These are phyloP conservation scores for Prosopis cineraria DNA, from an alignment of 306 rosid species.

Conservation along the genomic window DNA sequence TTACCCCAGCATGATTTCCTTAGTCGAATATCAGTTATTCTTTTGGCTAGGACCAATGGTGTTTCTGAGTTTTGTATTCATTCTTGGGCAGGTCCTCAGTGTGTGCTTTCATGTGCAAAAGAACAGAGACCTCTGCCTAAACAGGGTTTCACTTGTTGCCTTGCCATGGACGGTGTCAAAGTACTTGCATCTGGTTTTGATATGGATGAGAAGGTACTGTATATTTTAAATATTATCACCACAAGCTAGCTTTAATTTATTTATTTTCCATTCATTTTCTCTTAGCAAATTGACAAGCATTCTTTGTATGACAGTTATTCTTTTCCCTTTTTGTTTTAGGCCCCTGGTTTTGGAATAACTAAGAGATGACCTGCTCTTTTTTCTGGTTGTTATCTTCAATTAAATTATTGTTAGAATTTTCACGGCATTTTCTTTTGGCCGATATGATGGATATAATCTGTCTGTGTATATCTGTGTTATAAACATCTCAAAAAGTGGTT, in stretches of 20 bases:
- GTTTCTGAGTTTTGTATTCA: slow-evolving; percentile 29
- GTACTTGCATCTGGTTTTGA: slow-evolving; percentile 92
- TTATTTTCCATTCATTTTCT: not conserved
- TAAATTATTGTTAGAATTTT: not conserved
- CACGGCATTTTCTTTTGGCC: not conserved
- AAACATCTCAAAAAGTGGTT: not conserved
- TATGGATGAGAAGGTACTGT: slow-evolving; percentile 69
- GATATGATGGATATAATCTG: not conserved
- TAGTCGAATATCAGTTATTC: slow-evolving; percentile 1
- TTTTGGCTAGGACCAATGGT: not conserved
- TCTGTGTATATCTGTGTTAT: not conserved
- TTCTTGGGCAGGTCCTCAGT: slow-evolving; percentile 76
- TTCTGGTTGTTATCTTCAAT: not conserved
- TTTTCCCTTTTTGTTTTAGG: not conserved
- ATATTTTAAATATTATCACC: not conserved
- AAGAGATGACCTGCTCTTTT: not conserved
- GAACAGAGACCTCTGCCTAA: slow-evolving; percentile 70
- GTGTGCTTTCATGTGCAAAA: slow-evolving; percentile 78
- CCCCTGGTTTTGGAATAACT: not conserved
- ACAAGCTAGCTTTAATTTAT: not conserved
- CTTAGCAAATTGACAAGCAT: not conserved
- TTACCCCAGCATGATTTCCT: slow-evolving; percentile 21
- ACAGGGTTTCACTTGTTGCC: slow-evolving; percentile 86
- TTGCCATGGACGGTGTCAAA: slow-evolving; percentile 91
- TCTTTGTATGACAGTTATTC: not conserved